These are phyloP conservation scores for Xenosphaeropsis pyriputrescens DNA, from an alignment of 2,329 filamentous ascomycete species.

Conservation along the genomic window DNA sequence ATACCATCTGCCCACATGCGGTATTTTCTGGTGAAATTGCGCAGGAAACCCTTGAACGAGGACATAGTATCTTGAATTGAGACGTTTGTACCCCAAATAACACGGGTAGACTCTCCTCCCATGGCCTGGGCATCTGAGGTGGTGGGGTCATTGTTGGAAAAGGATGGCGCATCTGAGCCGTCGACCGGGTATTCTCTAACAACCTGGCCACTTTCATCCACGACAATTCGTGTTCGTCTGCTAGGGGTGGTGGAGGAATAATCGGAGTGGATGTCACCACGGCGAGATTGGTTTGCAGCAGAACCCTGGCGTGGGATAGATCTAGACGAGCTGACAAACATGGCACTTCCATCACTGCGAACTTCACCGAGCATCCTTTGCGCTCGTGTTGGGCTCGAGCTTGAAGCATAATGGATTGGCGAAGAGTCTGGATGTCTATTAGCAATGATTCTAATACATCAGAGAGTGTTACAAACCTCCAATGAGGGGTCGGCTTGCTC, in stretches of 20 bases:
- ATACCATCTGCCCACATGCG: constrained; percentile 83
- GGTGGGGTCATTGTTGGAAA: constrained; percentile 54
- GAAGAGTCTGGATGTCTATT: constrained; percentile 58
- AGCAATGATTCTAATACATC: constrained; percentile 2
- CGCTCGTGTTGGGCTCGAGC: constrained; percentile 66
- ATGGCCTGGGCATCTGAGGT: constrained; percentile 86
- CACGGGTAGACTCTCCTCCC: constrained; percentile 64
- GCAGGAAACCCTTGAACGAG: constrained; percentile 81
- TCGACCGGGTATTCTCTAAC: constrained; percentile 34
- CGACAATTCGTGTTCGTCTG: constrained; percentile 37
- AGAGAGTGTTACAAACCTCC: constrained; percentile 38
- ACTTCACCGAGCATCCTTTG: constrained; percentile 52
- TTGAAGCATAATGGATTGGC: constrained; percentile 79
- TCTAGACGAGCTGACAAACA: constrained; percentile 61
- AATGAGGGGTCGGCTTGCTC: constrained; percentile 41
- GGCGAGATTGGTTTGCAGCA: constrained; percentile 41
- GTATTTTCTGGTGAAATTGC: constrained; percentile 87
- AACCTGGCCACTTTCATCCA: constrained; percentile 39
- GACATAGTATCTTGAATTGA: constrained; percentile 82
- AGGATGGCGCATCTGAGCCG: constrained; percentile 44
- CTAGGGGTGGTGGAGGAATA: constrained; percentile 41
- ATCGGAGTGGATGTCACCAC: constrained; percentile 82
- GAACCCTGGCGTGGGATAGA: constrained; percentile 34
- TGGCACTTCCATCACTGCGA: constrained; percentile 68
- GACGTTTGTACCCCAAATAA: constrained; percentile 96